Evolutionary conservation across 805 yeast genomes (phyloP).

Genomic region (Wickerhamomyces bisporus): DNA sequence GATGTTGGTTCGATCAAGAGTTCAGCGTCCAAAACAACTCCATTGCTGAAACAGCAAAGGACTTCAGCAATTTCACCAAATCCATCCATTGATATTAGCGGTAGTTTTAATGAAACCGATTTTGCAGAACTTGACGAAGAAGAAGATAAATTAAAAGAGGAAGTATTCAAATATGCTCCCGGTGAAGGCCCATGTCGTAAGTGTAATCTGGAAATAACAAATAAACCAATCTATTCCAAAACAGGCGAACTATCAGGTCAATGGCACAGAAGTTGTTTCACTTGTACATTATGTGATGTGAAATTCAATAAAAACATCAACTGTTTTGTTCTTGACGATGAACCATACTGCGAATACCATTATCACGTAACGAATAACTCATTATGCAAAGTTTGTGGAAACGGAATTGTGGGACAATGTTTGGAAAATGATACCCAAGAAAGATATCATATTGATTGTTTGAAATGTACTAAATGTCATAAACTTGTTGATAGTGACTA

Average conservation of each 20-base stretch:
- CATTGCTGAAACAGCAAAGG: neutral
- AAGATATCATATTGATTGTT: conserved; percentile 72
- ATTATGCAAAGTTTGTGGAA: conserved; percentile 62
- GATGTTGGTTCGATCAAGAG: neutral
- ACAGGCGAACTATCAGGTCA: conserved; percentile 81
- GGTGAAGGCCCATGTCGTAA: conserved; percentile 82
- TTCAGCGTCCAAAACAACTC: too few species aligned
- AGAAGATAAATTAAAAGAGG: conserved; percentile 3
- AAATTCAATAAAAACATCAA: conserved; percentile 54
- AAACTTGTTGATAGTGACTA: conserved; percentile 48
- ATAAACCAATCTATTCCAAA: conserved; percentile 77
- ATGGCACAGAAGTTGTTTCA: conserved; percentile 90
- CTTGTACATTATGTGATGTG: conserved; percentile 58
- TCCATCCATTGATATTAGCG: too few species aligned
- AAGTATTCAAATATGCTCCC: conserved; percentile 35
- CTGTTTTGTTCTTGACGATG: conserved; percentile 73
- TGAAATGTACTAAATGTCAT: conserved; percentile 61
- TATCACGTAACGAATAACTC: conserved; percentile 73
- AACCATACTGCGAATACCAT: conserved; percentile 78
- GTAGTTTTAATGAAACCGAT: too few species aligned
- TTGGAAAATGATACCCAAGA: conserved; percentile 68
- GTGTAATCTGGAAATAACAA: conserved; percentile 51
- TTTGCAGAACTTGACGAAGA: too few species aligned
- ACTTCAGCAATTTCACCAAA: too few species aligned
- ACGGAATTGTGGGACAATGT: conserved; percentile 88